These are phyloP conservation scores for Plasmodium billcollinsi DNA, from an alignment of 169 alveolate species.

Conservation along the genomic window DNA sequence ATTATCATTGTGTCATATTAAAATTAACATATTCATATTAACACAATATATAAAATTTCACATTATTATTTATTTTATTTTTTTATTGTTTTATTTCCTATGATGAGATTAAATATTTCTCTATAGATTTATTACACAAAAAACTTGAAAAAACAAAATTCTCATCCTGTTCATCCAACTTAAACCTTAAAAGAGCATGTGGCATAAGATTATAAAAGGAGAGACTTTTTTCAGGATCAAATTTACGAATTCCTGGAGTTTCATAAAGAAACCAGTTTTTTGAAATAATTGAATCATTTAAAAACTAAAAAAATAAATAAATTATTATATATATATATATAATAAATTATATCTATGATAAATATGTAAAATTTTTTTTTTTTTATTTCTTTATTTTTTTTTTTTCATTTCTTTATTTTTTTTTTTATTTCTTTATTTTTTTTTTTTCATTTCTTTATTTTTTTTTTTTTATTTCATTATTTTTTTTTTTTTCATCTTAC, in stretches of 20 bases:
- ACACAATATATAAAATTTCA: background rate
- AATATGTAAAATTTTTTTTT: background rate
- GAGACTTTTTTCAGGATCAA: slow-evolving; percentile 56
- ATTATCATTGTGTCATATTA: background rate
- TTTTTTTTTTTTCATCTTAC: slow-evolving; percentile 3
- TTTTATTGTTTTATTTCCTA: slow-evolving; percentile 23
- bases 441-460: background rate
- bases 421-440: background rate
- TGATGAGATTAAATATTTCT: slow-evolving; percentile 21
- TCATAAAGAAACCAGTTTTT: slow-evolving; percentile 62
- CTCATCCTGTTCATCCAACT: slow-evolving; percentile 20
- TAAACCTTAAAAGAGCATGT: slow-evolving; percentile 40
- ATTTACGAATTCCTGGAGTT: slow-evolving; percentile 71
- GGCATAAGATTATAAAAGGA: slow-evolving; percentile 53
- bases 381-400: too few relatives aligned
- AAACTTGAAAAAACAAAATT: slow-evolving; percentile 5
- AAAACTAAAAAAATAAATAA: slow-evolving; percentile 34
- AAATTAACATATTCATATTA: too few relatives aligned
- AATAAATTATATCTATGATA: background rate
- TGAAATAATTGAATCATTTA: slow-evolving; percentile 16
- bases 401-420: too few relatives aligned
- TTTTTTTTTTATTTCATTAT: background rate
- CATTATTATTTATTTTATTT: background rate
- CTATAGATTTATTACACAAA: slow-evolving; percentile 39
- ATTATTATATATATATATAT: background rate